A percentile compares a stretch with the other conserved stretches of the same genome.
phyloP scores from a whole-genome alignment of 1,284 basidiomycete genomes.

The Leccinum subspadiceum region DNA sequence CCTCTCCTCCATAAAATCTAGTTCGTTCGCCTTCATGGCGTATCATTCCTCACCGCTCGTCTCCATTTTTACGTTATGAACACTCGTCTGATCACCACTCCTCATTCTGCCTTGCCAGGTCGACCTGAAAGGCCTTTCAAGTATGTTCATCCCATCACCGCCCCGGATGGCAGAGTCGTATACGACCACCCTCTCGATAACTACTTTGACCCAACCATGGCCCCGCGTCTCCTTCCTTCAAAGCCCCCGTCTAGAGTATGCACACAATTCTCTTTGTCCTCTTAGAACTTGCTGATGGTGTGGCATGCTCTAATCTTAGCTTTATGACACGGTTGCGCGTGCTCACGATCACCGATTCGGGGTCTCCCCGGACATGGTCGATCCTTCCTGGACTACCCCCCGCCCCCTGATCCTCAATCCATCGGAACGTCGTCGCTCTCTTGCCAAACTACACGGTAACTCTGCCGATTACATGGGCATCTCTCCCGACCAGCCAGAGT shows the following conservation, averaged over 20 bases:
- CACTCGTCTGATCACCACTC: slow-evolving; percentile 4
- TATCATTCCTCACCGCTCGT: neutral
- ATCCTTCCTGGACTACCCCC: slow-evolving; percentile 16
- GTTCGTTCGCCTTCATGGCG: slow-evolving; percentile 2
- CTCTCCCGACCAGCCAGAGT: slow-evolving; percentile 20
- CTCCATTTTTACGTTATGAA: slow-evolving; percentile 16
- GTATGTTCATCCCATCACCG: slow-evolving; percentile 9
- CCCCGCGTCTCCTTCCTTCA: slow-evolving; percentile 12
- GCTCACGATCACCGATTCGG: slow-evolving; percentile 24
- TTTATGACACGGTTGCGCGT: slow-evolving; percentile 30
- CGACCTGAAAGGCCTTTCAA: slow-evolving; percentile 14
- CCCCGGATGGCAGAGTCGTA: slow-evolving; percentile 15
- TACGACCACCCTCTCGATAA: slow-evolving; percentile 28
- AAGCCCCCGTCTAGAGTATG: slow-evolving; percentile 17
- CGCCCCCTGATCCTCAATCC: slow-evolving; percentile 11
- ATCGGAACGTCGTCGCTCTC: slow-evolving; percentile 17
- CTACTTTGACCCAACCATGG: slow-evolving; percentile 27
- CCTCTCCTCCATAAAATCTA: slow-evolving; percentile 18
- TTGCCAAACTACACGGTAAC: slow-evolving; percentile 12
- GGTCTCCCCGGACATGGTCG: slow-evolving; percentile 11
- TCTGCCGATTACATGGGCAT: slow-evolving; percentile 28
- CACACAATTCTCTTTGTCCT: neutral
- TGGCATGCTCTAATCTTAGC: slow-evolving; percentile 11
- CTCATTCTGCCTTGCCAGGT: slow-evolving; percentile 14
- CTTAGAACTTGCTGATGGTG: neutral